These are phyloP conservation scores for Maudiozyma saulgeensis DNA, from an alignment of 805 yeast species.

Conservation along the genomic window DNA sequence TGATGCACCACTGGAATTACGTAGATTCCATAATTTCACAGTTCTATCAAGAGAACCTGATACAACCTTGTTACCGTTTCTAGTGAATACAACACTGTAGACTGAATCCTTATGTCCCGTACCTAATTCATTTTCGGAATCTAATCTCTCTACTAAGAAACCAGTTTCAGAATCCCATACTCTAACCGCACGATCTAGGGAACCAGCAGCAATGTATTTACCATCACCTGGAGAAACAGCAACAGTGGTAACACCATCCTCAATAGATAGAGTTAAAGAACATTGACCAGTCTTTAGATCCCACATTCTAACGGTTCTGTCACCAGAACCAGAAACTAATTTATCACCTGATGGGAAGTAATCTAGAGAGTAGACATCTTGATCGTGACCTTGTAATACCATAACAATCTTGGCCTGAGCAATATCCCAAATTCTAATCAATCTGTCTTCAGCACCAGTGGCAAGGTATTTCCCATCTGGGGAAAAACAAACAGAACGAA, in stretches of 20 bases:
- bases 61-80: conserved; percentile 84
- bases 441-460: conserved; percentile 85
- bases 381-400: conserved; percentile 89
- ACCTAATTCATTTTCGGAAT: conserved; percentile 75
- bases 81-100: conserved; percentile 87
- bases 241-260: conserved; percentile 97
- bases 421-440: conserved; percentile 94
- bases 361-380: conserved; percentile 92
- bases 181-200: conserved; percentile 87
- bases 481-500: conserved; percentile 90
- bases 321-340: conserved; percentile 92
- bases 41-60: conserved; percentile 94
- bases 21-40: conserved; percentile 90
- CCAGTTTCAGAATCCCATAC: conserved; percentile 96
- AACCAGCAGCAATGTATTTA: conserved; percentile 91
- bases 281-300: conserved; percentile 83
- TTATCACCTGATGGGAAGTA: conserved; percentile 91
- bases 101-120: conserved; percentile 96
- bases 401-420: conserved; percentile 75
- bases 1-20: conserved; percentile 25
- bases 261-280: conserved; percentile 81
- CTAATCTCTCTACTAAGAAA: conserved; percentile 82
- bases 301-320: conserved; percentile 94
- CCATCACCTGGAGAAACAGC: conserved; percentile 97
- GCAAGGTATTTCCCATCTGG: conserved; percentile 92